These are phyloP conservation scores for Penium margaritaceum DNA, from an alignment of 139 green algal genomes.

Conservation along the genomic window DNA sequence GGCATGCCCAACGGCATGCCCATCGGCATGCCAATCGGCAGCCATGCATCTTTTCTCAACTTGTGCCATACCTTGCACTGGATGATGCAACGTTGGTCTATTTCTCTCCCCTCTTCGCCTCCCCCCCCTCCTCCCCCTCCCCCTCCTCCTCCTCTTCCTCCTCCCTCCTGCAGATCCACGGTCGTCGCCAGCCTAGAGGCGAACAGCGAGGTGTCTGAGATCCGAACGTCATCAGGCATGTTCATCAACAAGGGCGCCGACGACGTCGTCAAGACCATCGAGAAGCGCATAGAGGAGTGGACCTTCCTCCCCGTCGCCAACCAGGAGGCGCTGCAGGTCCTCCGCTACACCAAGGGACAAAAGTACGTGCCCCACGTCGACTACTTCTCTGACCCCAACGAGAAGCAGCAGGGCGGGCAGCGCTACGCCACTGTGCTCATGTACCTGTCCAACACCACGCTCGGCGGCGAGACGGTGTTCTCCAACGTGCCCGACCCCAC, in stretches of 20 bases:
- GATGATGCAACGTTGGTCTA: no score
- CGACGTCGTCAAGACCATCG: conserved; percentile 56
- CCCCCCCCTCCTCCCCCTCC: not conserved
- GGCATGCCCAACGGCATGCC: no score
- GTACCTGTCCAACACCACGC: conserved; percentile 61
- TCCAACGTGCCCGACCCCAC: conserved; percentile 16
- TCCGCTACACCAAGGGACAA: conserved; percentile 70
- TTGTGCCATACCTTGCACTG: no score
- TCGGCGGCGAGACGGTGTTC: conserved; percentile 53
- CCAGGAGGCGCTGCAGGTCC: conserved; percentile 47
- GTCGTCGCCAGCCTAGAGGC: conserved; percentile 48
- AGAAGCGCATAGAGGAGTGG: conserved; percentile 59
- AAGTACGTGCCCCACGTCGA: conserved; percentile 81
- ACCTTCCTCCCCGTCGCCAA: conserved; percentile 52
- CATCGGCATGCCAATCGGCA: no score
- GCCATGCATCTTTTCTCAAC: no score
- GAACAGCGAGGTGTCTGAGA: conserved; percentile 37
- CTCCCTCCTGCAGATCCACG: conserved; percentile 30
- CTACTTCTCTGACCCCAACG: conserved; percentile 71
- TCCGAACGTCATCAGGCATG: conserved; percentile 46
- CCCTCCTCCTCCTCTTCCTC: not conserved
- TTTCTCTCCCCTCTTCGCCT: no score
- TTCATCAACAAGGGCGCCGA: conserved; percentile 54
- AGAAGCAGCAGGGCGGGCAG: conserved; percentile 66
- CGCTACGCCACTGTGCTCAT: conserved; percentile 73